Conservation (phyloP, 1,284 basidiomycete genomes). For the Trichosporon inkin region DNA sequence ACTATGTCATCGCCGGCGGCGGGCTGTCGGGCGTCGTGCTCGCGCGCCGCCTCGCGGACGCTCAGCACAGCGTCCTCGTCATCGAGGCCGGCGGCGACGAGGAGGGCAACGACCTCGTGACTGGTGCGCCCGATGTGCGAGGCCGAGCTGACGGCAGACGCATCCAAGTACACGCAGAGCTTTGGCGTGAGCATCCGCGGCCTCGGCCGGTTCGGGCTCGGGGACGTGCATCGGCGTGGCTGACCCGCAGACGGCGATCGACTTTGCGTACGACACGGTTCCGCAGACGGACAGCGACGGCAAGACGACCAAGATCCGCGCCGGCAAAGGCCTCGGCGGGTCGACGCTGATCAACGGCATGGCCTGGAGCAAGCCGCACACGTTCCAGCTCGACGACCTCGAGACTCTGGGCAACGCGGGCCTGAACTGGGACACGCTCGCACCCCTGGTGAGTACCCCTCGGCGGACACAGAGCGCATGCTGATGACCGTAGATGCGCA, state of each 20-base stretch:
- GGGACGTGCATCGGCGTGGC: too few relatives aligned
- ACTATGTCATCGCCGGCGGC: slow-evolving; percentile 66
- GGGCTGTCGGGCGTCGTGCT: slow-evolving; percentile 63
- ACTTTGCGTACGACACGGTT: slow-evolving; percentile 42
- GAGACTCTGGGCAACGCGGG: slow-evolving; percentile 38
- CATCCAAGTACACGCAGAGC: slow-evolving; percentile 25
- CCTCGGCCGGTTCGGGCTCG: too few relatives aligned
- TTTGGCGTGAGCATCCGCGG: slow-evolving; percentile 31
- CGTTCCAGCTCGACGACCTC: slow-evolving; percentile 40
- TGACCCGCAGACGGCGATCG: slow-evolving; percentile 27
- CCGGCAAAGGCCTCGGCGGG: slow-evolving; percentile 40
- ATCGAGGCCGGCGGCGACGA: slow-evolving; percentile 42
- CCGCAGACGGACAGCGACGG: slow-evolving; percentile 34
- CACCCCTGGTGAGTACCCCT: slow-evolving; percentile 27
- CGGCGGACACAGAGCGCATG: too few relatives aligned
- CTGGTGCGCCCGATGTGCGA: too few relatives aligned
- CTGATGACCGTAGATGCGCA: slow-evolving; percentile 32
- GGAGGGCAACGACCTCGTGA: slow-evolving; percentile 29
- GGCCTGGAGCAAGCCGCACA: slow-evolving; percentile 44
- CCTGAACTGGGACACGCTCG: slow-evolving; percentile 38
- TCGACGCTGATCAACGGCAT: slow-evolving; percentile 48
- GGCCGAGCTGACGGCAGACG: slow-evolving; percentile 17
- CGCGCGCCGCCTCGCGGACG: slow-evolving; percentile 59
- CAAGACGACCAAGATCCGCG: slow-evolving; percentile 23
- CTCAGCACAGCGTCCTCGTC: slow-evolving; percentile 50